Percentiles rank a stretch among this genome's conserved stretches.
phyloP scores from a whole-genome alignment of 2,329 filamentous ascomycete species.

The Parasarocladium wereldwijsianum region DNA sequence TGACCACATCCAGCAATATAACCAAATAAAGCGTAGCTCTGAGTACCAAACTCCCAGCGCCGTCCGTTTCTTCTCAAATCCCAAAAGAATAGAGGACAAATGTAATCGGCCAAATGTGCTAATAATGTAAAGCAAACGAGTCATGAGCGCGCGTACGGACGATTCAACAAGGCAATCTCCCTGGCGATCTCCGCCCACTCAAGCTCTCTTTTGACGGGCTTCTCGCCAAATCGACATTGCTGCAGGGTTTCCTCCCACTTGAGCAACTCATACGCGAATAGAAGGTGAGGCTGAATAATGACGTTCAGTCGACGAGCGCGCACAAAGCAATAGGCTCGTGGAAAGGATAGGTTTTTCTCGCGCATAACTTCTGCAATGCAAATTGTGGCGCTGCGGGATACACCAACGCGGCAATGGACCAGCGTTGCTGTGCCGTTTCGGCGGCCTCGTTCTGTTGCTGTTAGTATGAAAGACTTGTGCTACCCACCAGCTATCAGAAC shows the following conservation, averaged over 20 bases:
- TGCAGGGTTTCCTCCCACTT: slow-evolving; percentile 84
- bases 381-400: slow-evolving; percentile 89
- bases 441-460: slow-evolving; percentile 56
- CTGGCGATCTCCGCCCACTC: slow-evolving; percentile 83
- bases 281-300: slow-evolving; percentile 92
- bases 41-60: no score
- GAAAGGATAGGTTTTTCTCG: slow-evolving; percentile 64
- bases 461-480: slow-evolving; percentile 5
- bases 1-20: no score
- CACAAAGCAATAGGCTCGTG: slow-evolving; percentile 91
- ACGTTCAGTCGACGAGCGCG: slow-evolving; percentile 86
- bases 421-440: slow-evolving; percentile 68
- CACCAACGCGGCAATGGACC: slow-evolving; percentile 91
- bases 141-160: slow-evolving; percentile 62
- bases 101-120: no score
- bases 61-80: no score
- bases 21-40: no score
- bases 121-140: background rate
- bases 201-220: slow-evolving; percentile 53
- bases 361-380: slow-evolving; percentile 99
- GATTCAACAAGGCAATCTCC: slow-evolving; percentile 92
- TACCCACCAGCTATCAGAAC: background rate
- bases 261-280: slow-evolving; percentile 87
- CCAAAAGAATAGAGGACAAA: no score
- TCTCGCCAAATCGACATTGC: slow-evolving; percentile 28